phyloP scores from a whole-genome alignment of 2,329 filamentous ascomycete genomes.

The Cladosporium sphaerospermum region DNA sequence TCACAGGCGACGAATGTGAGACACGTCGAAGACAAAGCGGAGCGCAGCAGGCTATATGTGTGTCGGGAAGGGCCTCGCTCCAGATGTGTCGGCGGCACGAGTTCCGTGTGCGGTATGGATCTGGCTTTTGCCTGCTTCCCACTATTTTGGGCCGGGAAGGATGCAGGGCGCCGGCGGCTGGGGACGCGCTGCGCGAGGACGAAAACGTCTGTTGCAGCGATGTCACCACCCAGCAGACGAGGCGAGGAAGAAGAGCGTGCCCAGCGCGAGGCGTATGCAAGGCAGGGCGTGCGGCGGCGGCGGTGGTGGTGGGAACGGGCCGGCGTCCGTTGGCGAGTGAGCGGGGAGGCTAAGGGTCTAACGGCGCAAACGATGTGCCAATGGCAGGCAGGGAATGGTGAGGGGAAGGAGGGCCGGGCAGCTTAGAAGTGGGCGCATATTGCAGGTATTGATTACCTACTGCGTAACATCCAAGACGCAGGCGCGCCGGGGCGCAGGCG shows the following conservation, averaged over 20 bases:
- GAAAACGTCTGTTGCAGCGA: not conserved
- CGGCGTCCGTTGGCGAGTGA: not conserved
- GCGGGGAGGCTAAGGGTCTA: not conserved
- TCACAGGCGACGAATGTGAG: slow-evolving; percentile 2
- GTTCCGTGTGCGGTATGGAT: not conserved
- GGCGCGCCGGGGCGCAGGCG: not conserved
- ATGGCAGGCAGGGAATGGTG: not conserved
- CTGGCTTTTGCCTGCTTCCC: not conserved
- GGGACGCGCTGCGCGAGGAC: slow-evolving; percentile 5
- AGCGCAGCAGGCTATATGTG: slow-evolving; percentile 7
- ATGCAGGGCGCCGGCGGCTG: not conserved
- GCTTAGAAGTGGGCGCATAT: slow-evolving; percentile 9
- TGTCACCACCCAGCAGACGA: not conserved
- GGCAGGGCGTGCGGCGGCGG: not conserved
- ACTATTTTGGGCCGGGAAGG: slow-evolving; percentile 1
- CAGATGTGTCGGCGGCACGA: not conserved
- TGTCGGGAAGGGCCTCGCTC: not conserved
- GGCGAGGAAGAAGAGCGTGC: not conserved
- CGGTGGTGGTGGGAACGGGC: not conserved
- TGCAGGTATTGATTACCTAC: not conserved
- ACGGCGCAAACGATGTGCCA: slow-evolving; percentile 5
- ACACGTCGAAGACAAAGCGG: not conserved
- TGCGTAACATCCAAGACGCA: not conserved
- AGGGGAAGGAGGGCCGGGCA: not conserved
- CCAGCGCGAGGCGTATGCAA: slow-evolving; percentile 1